Base-by-base conservation (phyloP, 2,329 filamentous ascomycete genomes). In the Thelonectria blattea region DNA sequence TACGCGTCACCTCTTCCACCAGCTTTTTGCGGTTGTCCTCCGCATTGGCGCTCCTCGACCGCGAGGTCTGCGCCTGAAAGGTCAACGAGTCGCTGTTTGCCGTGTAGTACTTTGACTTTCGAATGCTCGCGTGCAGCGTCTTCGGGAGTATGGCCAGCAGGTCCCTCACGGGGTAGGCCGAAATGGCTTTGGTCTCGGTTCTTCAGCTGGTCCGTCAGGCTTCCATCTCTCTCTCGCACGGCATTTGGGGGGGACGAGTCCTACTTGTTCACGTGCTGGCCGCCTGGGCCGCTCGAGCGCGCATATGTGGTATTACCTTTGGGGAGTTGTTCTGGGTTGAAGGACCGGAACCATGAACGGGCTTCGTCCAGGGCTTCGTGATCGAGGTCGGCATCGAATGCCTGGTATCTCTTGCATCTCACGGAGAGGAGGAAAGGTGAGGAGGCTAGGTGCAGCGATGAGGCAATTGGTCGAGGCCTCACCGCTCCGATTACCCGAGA, bases 251-350 rank as follows among this genome's bases (percentile, higher is more conserved):
- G 27, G 11, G 24, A 17, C 39, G 18, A 22, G 51, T 20, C 80
- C 54, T 68, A 87, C 85, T 87, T 88, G 69, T 88, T 88, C 32
- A 87, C 85, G 68, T 88, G 84, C 65, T 88, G 85, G 2, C 85
- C 85, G 12, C 85, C 85, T 2, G 85, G 85, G 0, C 85, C 85
- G 65, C 84, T 86, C 3, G 85, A 87, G n/a, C 85, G 79, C 2
- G 85, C 80, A 70, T 80, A 87, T 11, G 75, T 80, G 5, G 83
- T 87, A 46, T 73, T 80, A 9, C 84, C 85, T 55, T 74, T 78
- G 14, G 85, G 85, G 2, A 88, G 68, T 20, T 69, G 75, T 41
- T 70, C 73, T 32, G 75, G 63, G 9, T 75, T 73, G 61, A 86
- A 84, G 0, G 76, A 74, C 48, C 76, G 67, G 49, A 77, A 78